A percentile compares a stretch with the other conserved stretches of the same genome.
Conservation (phyloP, 2,329 filamentous ascomycete species). For the Sclerotinia glacialis region DNA sequence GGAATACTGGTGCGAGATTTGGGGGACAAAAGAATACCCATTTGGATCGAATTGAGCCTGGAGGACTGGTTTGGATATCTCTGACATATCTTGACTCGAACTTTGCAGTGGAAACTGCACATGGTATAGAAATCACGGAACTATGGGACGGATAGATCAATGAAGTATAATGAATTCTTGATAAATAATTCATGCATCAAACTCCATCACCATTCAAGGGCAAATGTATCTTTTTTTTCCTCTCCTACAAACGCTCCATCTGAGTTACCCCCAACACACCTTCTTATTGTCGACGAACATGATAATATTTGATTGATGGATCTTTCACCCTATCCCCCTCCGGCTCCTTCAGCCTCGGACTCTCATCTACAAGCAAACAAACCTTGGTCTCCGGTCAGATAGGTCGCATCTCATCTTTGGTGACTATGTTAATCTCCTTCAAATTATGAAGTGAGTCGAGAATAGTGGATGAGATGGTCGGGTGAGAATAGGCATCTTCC, state of each 20-base stretch:
- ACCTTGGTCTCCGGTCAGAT: background rate
- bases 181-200: background rate
- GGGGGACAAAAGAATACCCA: conserved; percentile 2
- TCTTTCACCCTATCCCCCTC: background rate
- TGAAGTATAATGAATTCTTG: background rate
- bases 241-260: conserved; percentile 9
- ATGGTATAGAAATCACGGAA: background rate
- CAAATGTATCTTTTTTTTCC: conserved; percentile 10
- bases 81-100: background rate
- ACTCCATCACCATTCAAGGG: background rate
- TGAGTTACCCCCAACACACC: background rate
- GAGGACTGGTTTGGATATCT: conserved; percentile 8
- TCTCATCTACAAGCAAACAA: background rate
- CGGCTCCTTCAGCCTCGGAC: background rate
- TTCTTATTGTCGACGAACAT: background rate
- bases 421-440: conserved; percentile 4
- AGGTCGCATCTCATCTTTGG: background rate
- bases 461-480: background rate
- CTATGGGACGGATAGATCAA: background rate
- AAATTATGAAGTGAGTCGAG: background rate
- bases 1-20: background rate
- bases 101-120: background rate
- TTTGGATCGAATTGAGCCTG: conserved; percentile 7
- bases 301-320: background rate
- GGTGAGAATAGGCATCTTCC: background rate